Evolutionary conservation across 2,329 filamentous ascomycete species (phyloP).

Genomic region (Teratosphaeria viscida): DNA sequence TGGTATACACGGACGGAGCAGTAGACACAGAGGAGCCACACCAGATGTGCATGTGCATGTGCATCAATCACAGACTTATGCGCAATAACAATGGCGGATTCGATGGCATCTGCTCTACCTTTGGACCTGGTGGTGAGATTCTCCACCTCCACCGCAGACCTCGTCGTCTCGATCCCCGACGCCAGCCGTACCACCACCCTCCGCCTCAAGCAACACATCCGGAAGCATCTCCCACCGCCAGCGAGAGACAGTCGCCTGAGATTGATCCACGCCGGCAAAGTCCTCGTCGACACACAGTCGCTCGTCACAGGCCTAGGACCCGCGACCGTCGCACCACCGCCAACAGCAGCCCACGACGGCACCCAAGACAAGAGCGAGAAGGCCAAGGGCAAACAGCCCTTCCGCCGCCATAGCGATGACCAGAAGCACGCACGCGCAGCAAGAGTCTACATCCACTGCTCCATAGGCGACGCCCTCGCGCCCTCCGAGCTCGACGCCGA

Average conservation of each 20-base stretch:
- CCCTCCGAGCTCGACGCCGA: conserved; percentile 60
- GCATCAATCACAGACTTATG: background rate
- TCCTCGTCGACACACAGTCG: conserved; percentile 63
- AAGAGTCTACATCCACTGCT: conserved; percentile 85
- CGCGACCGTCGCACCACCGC: conserved; percentile 44
- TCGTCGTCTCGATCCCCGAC: conserved; percentile 62
- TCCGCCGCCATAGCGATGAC: conserved; percentile 32
- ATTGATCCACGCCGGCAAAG: conserved; percentile 80
- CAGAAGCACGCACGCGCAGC: conserved; percentile 20
- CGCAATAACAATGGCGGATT: background rate
- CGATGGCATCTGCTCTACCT: background rate
- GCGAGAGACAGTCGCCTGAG: conserved; percentile 63
- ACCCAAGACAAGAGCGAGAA: conserved; percentile 24
- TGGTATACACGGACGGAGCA: background rate
- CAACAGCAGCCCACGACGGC: conserved; percentile 11
- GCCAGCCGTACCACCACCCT: conserved; percentile 63
- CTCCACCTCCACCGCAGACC: conserved; percentile 72
- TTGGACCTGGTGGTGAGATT: conserved; percentile 82
- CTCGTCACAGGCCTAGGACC: conserved; percentile 59
- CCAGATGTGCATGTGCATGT: background rate
- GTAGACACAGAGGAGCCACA: too few relatives aligned
- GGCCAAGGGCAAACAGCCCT: conserved; percentile 58
- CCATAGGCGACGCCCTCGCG: conserved; percentile 65
- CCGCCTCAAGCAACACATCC: conserved; percentile 72
- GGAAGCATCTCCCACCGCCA: conserved; percentile 53